These are phyloP conservation scores for Leccinum sublutescens DNA, from an alignment of 768 basidiomycete genomes.

Conservation along the genomic window DNA sequence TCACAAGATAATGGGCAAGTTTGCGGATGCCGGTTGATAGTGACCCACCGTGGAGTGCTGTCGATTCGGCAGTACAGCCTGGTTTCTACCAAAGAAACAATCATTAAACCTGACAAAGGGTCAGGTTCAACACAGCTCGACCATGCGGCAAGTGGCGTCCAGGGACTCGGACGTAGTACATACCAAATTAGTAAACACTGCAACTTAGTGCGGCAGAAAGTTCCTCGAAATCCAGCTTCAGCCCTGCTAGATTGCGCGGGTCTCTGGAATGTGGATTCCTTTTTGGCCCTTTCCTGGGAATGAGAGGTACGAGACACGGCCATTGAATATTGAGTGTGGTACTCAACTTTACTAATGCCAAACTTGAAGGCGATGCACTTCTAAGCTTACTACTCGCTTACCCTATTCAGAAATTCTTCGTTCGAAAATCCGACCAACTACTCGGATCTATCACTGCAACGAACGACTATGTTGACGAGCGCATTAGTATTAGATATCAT, in stretches of 20 bases:
- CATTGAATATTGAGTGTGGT: too few species aligned
- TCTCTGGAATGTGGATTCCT: neutral
- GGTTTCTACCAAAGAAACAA: neutral
- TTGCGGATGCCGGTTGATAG: neutral
- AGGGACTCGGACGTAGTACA: too few species aligned
- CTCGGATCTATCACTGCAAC: neutral
- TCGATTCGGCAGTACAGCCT: neutral
- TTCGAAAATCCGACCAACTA: neutral
- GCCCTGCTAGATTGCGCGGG: neutral
- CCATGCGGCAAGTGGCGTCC: neutral
- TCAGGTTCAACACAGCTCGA: neutral
- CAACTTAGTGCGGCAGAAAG: neutral
- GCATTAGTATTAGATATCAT: slow-evolving; percentile 16
- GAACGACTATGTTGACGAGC: slow-evolving; percentile 8
- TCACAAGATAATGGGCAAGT: neutral
- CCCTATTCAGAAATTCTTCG: slow-evolving; percentile 1
- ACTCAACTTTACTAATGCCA: neutral
- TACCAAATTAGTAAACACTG: neutral
- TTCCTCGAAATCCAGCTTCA: neutral
- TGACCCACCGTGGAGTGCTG: neutral
- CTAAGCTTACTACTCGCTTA: slow-evolving; percentile 3
- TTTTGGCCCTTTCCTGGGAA: neutral
- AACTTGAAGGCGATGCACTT: neutral
- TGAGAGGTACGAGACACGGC: neutral
- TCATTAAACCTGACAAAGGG: neutral